Evolutionary conservation across 2,329 filamentous ascomycete species (phyloP).

Genomic region (Aaosphaeria arxii): DNA sequence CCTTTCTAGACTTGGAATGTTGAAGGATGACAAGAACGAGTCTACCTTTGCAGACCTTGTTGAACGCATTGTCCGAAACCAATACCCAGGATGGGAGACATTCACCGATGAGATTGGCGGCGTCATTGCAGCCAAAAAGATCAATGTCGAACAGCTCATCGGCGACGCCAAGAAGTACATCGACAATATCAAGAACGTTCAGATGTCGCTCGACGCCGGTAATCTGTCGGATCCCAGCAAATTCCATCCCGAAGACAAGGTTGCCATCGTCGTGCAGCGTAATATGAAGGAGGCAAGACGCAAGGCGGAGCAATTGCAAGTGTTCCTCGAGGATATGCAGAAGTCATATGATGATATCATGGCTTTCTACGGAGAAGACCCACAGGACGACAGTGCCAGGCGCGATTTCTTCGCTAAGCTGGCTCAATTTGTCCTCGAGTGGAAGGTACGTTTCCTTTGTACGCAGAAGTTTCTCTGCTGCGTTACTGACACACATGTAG

Average conservation of each 20-base stretch:
- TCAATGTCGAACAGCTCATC: slow-evolving; percentile 91
- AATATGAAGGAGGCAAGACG: slow-evolving; percentile 95
- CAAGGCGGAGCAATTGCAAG: slow-evolving; percentile 92
- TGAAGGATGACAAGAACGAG: slow-evolving; percentile 99
- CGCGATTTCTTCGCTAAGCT: slow-evolving; percentile 95
- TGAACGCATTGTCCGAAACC: slow-evolving; percentile 91
- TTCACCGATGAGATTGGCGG: slow-evolving; percentile 82
- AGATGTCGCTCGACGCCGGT: slow-evolving; percentile 85
- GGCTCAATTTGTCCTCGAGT: slow-evolving; percentile 84
- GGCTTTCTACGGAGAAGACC: slow-evolving; percentile 94
- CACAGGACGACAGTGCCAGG: slow-evolving; percentile 84
- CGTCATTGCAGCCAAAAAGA: slow-evolving; percentile 77
- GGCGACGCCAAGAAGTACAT: slow-evolving; percentile 88
- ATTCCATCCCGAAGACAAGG: slow-evolving; percentile 95
- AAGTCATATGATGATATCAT: slow-evolving; percentile 93
- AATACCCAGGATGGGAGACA: slow-evolving; percentile 92
- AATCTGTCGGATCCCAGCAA: slow-evolving; percentile 96
- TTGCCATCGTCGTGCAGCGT: slow-evolving; percentile 85
- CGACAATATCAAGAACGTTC: slow-evolving; percentile 89
- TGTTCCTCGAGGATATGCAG: slow-evolving; percentile 91
- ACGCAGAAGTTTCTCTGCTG: not conserved
- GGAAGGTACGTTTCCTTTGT: slow-evolving; percentile 61
- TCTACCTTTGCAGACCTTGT: slow-evolving; percentile 93
- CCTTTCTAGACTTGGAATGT: slow-evolving; percentile 87
- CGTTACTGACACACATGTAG: slow-evolving; percentile 35